phyloP scores from a whole-genome alignment of 352 stramenopile species.

The Globisporangium megalacanthum region DNA sequence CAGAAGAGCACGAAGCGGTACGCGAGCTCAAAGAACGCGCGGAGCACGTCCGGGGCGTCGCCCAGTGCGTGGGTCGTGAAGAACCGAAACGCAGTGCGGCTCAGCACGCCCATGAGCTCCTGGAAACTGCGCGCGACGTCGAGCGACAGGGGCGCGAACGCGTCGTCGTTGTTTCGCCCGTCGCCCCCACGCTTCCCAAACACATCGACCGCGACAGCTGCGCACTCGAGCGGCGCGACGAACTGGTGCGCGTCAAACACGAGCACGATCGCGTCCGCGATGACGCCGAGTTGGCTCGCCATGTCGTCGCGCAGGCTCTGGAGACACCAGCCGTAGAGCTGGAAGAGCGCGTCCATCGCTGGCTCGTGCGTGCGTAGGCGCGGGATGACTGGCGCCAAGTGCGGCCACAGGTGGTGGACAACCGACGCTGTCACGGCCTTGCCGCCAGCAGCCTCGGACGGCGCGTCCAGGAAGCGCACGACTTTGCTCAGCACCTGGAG shows the following conservation, averaged over 20 bases:
- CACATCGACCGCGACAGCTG: constrained; percentile 56
- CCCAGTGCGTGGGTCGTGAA: constrained; percentile 56
- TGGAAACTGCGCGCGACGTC: constrained; percentile 48
- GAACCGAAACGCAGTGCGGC: constrained; percentile 55
- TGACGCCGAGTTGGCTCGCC: constrained; percentile 34
- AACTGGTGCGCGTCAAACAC: constrained; percentile 53
- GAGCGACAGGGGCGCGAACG: background rate
- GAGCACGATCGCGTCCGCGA: constrained; percentile 49
- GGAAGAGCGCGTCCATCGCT: constrained; percentile 53
- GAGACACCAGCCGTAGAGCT: constrained; percentile 69
- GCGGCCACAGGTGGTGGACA: constrained; percentile 50
- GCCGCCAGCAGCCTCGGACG: constrained; percentile 40
- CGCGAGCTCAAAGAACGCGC: constrained; percentile 58
- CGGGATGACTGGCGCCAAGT: constrained; percentile 38
- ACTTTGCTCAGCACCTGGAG: constrained; percentile 64
- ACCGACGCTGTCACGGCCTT: constrained; percentile 38
- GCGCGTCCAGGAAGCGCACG: constrained; percentile 62
- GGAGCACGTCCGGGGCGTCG: constrained; percentile 53
- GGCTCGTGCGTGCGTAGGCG: constrained; percentile 34
- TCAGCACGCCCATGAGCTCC: constrained; percentile 49
- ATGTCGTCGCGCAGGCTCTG: constrained; percentile 60
- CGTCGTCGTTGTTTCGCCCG: background rate
- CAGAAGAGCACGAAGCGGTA: constrained; percentile 73
- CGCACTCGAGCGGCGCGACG: constrained; percentile 62
- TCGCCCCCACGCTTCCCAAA: constrained; percentile 38